Evolutionary conservation across 192 early-diverging fungal species (phyloP), one percentile per base, ranked within the genome.

Genomic region (Coemansia sp.): DNA sequence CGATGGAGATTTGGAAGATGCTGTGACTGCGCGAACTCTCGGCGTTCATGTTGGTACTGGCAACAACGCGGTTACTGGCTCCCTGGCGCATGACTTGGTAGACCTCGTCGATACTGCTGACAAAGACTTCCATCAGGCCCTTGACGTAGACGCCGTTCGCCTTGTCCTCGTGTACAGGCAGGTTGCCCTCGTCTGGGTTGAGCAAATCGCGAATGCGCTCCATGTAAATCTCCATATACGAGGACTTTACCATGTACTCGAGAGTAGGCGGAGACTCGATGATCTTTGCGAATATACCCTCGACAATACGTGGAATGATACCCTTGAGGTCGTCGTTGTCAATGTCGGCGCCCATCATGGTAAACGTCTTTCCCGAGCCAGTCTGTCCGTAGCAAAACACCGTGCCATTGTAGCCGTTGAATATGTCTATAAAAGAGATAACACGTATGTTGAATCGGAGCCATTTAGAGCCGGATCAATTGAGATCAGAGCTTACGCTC

Each of bases 171-270:
- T 99, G 95, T 59, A 98, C 91, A 3, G 96, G 95, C 61, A 98
- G 85, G 75, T 96, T 98, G 80, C 93, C 88, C 92, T 86, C 81
- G n/a, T 75, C 68, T 11, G 80, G 85, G 77, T 95, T 93, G 42
- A 99, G 86, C 73, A 99, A 77, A 88, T 99, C 98, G 65, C 96
- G 88, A 67, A 99, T 95, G 76, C 92, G 94, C 72, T 99, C 98
- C 97, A 98, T 99, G 86, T 99, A 99, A 70, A 99, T 98, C 89
- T 99, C 98, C 96, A 99, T 98, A 84, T 92, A 99, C n/a, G 95
- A 97, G 4, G 96, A 93, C 72, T 96, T 94, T 69, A 99, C 97
- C 19, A 96, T 98, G 82, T 98, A 99, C 84, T 98, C 97, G 70
- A 98, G 87, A 43, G 92, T 95, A 6, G 91, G 84, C 53, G 98